Conservation (phyloP, 202 grass and related monocot species). For the Saccharum hybrid region DNA sequence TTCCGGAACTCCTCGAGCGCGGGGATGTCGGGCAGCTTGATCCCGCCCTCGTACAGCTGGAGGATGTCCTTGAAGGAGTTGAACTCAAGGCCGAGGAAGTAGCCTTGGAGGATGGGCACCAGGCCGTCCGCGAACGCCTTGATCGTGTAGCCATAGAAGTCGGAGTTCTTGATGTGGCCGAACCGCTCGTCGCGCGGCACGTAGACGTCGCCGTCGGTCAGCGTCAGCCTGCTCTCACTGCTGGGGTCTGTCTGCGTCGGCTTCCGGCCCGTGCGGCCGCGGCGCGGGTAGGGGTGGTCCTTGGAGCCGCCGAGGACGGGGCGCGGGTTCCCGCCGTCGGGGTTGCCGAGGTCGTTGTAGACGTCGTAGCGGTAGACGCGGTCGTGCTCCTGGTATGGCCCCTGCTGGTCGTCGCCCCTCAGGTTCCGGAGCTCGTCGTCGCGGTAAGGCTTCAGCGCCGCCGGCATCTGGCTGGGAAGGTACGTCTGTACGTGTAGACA, state of each 20-base stretch:
- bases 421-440: not conserved
- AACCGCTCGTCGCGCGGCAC: constrained; percentile 13
- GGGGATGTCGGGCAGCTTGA: not conserved
- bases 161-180: not conserved
- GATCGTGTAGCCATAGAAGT: constrained; percentile 6
- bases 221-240: not conserved
- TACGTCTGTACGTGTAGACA: not conserved
- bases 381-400: constrained; percentile 44
- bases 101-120: not conserved
- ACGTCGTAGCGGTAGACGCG: constrained; percentile 58
- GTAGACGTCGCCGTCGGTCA: not conserved
- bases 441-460: constrained; percentile 44
- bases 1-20: not conserved
- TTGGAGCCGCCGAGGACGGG: constrained; percentile 43
- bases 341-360: constrained; percentile 59
- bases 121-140: not conserved
- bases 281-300: not conserved
- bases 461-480: not conserved
- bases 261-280: not conserved
- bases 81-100: not conserved
- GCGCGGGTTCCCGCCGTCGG: constrained; percentile 26
- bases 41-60: not conserved
- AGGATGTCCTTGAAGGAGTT: not conserved
- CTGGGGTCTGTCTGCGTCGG: not conserved
- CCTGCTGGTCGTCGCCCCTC: constrained; percentile 37